A percentile compares a stretch with the other conserved stretches of the same genome.
Evolutionary conservation across 805 yeast species (phyloP).

Genomic region (Sugiyamaella chiloensis): DNA sequence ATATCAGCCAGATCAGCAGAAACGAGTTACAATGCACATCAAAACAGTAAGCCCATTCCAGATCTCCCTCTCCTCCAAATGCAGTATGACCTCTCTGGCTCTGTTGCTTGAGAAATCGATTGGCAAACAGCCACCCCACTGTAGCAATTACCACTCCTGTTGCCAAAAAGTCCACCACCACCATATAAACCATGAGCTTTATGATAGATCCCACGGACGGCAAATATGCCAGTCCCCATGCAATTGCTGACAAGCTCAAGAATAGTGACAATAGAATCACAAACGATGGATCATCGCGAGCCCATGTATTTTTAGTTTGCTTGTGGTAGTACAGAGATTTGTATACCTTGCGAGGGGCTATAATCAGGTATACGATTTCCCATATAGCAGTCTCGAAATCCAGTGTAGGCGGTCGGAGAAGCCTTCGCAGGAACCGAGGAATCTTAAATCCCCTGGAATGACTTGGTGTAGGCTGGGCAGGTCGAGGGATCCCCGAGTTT

Average conservation of each 20-base stretch:
- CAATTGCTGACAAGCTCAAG: constrained; percentile 69
- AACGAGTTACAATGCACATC: constrained; percentile 94
- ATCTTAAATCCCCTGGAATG: constrained; percentile 16
- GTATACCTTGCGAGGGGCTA: constrained; percentile 78
- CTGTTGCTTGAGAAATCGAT: constrained; percentile 48
- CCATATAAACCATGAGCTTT: constrained; percentile 75
- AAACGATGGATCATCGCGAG: constrained; percentile 91
- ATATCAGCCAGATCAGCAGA: constrained; percentile 68
- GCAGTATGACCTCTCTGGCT: constrained; percentile 21
- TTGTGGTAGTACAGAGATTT: constrained; percentile 77
- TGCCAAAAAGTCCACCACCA: constrained; percentile 72
- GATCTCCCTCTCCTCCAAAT: constrained; percentile 39
- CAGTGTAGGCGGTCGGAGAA: constrained; percentile 71
- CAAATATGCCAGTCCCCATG: constrained; percentile 85
- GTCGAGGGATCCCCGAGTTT: constrained; percentile 9
- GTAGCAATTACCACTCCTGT: constrained; percentile 70
- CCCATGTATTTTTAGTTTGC: constrained; percentile 75
- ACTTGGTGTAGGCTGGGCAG: constrained; percentile 3
- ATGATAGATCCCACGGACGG: constrained; percentile 59
- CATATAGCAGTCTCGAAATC: constrained; percentile 92
- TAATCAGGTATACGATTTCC: constrained; percentile 76
- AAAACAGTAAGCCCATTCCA: constrained; percentile 94
- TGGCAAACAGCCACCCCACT: constrained; percentile 67
- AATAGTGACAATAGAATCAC: constrained; percentile 67
- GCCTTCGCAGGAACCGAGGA: constrained; percentile 36